phyloP scores from a whole-genome alignment of 305 asterid species.

The Caryopteris hybrid region DNA sequence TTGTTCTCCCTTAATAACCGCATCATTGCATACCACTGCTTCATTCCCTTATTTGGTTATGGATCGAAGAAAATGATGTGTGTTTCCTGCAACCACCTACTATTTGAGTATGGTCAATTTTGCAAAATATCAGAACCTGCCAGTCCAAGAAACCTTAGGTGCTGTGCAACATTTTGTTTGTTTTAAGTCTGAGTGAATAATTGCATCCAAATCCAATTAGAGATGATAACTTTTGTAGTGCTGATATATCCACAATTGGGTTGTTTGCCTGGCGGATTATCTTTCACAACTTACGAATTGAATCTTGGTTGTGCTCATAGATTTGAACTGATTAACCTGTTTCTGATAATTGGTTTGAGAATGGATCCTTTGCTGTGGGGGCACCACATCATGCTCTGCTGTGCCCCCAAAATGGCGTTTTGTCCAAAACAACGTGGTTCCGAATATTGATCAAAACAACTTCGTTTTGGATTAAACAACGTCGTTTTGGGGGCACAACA shows the following conservation, averaged over 20 bases:
- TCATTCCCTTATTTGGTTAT: not conserved
- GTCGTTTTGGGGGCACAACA: no score
- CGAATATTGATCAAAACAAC: no score
- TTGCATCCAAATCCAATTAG: not conserved
- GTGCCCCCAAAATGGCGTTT: no score
- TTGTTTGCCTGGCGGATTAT: not conserved
- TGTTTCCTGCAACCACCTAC: not conserved
- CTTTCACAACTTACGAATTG: not conserved
- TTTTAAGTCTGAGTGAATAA: not conserved
- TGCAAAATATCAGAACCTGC: not conserved
- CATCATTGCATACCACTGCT: not conserved
- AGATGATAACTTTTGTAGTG: not conserved
- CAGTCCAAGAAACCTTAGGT: not conserved
- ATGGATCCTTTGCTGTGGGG: no score
- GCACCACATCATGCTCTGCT: no score
- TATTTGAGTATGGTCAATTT: not conserved
- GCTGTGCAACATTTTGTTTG: not conserved
- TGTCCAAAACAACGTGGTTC: no score
- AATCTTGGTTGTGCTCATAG: not conserved
- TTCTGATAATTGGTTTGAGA: not conserved
- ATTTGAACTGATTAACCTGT: not conserved
- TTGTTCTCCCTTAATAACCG: not conserved
- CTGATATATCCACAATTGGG: not conserved
- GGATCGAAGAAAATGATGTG: not conserved
- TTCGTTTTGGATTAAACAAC: no score